phyloP scores from a whole-genome alignment of 805 yeast genomes.

The Ogataea pilisensis region DNA sequence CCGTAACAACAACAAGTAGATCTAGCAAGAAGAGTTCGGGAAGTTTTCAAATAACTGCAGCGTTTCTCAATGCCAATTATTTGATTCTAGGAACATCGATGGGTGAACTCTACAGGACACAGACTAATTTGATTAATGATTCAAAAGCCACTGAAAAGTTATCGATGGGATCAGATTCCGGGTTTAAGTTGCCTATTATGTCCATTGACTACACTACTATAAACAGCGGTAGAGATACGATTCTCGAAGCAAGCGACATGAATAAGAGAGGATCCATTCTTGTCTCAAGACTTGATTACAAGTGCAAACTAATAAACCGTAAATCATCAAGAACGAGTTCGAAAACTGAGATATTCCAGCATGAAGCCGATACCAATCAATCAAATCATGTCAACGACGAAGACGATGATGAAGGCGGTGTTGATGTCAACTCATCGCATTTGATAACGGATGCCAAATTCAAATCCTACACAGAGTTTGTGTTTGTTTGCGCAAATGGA shows the following conservation, averaged over 20 bases:
- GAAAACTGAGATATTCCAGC: no score
- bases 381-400: background rate
- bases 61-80: slow-evolving; percentile 17
- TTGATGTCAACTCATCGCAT: slow-evolving; percentile 4
- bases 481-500: slow-evolving; percentile 13
- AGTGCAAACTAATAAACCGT: background rate
- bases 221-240: background rate
- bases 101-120: slow-evolving; percentile 16
- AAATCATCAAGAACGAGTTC: no score
- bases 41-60: slow-evolving; percentile 14
- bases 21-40: no score
- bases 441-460: slow-evolving; percentile 12
- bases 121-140: slow-evolving; percentile 11
- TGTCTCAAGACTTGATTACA: slow-evolving; percentile 6
- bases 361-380: no score
- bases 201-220: slow-evolving; percentile 12
- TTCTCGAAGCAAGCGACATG: no score
- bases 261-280: background rate
- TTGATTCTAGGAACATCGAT: slow-evolving; percentile 22
- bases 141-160: slow-evolving; percentile 2
- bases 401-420: background rate
- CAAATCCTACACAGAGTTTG: slow-evolving; percentile 9
- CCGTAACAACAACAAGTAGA: no score
- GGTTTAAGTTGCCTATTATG: slow-evolving; percentile 18
- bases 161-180: background rate